These are phyloP conservation scores for Podospora didyma DNA, from an alignment of 495 filamentous ascomycete species.

Conservation along the genomic window DNA sequence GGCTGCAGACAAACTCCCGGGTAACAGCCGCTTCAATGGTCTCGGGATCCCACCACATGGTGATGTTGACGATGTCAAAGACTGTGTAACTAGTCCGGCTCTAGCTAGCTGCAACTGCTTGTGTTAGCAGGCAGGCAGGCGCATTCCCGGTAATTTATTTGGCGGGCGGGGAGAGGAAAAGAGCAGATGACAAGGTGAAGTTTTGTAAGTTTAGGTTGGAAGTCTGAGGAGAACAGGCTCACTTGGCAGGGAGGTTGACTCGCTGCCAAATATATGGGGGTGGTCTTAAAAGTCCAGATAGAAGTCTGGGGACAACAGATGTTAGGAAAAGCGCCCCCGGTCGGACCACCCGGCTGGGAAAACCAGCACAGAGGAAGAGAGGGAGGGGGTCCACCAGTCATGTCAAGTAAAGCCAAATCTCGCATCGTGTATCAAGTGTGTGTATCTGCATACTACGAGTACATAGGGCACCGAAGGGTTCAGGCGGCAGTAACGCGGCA, in stretches of 20 bases:
- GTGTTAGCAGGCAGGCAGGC: not conserved
- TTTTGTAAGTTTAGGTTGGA: not conserved
- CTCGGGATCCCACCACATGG: constrained; percentile 77
- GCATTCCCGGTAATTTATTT: not conserved
- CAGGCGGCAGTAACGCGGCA: not conserved
- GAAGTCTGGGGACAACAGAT: not conserved
- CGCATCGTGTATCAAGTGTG: not conserved
- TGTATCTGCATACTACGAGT: too few species aligned
- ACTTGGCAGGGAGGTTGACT: not conserved
- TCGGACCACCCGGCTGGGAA: constrained; percentile 12
- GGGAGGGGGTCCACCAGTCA: not conserved
- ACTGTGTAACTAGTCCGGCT: not conserved
- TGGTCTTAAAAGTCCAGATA: not conserved
- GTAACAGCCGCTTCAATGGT: constrained; percentile 71
- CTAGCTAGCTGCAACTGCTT: not conserved
- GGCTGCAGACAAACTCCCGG: constrained; percentile 62
- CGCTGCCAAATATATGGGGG: not conserved
- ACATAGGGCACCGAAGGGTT: too few species aligned
- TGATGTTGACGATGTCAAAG: not conserved
- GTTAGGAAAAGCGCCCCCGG: constrained; percentile 1
- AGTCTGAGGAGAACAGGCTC: not conserved
- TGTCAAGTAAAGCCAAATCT: not conserved
- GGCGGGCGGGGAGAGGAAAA: not conserved
- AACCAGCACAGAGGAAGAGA: not conserved
- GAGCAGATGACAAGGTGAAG: too few species aligned